phyloP scores from a whole-genome alignment of 2,329 filamentous ascomycete genomes.

The Aspergillus transmontanensis region DNA sequence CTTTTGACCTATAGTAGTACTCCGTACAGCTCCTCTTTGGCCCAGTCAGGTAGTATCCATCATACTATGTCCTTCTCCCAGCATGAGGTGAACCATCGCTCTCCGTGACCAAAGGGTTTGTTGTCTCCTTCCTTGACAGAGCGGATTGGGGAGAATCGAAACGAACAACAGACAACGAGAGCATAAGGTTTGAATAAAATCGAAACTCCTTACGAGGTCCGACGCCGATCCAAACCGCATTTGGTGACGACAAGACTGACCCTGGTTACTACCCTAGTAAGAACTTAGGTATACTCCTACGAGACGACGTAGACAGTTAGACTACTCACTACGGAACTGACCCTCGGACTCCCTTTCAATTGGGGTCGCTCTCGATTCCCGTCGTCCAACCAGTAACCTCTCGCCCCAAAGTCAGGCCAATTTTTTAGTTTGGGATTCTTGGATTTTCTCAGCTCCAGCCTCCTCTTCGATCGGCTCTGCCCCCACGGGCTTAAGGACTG shows the following conservation, averaged over 20 bases:
- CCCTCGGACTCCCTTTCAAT: background rate
- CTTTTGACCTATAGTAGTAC: background rate
- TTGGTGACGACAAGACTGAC: conserved; percentile 23
- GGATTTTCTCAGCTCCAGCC: conserved; percentile 19
- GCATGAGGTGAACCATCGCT: background rate
- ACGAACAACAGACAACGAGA: background rate
- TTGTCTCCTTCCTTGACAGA: background rate
- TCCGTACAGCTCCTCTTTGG: background rate
- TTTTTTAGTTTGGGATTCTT: background rate
- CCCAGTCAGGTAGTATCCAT: background rate
- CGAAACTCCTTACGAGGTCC: conserved; percentile 16
- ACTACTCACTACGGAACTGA: background rate
- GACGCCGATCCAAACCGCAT: conserved; percentile 27
- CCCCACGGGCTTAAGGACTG: conserved; percentile 10
- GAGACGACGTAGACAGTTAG: background rate
- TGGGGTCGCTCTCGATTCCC: background rate
- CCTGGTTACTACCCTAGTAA: conserved; percentile 16
- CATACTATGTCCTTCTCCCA: background rate
- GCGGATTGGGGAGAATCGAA: background rate
- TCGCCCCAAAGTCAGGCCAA: conserved; percentile 11
- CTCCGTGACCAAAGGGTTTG: background rate
- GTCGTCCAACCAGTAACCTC: background rate
- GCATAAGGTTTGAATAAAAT: conserved; percentile 16
- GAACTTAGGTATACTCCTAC: background rate
- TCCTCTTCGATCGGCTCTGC: conserved; percentile 5